These are phyloP conservation scores for Chytriomyces sp. DNA, from an alignment of 192 early-diverging fungal species.

Conservation along the genomic window DNA sequence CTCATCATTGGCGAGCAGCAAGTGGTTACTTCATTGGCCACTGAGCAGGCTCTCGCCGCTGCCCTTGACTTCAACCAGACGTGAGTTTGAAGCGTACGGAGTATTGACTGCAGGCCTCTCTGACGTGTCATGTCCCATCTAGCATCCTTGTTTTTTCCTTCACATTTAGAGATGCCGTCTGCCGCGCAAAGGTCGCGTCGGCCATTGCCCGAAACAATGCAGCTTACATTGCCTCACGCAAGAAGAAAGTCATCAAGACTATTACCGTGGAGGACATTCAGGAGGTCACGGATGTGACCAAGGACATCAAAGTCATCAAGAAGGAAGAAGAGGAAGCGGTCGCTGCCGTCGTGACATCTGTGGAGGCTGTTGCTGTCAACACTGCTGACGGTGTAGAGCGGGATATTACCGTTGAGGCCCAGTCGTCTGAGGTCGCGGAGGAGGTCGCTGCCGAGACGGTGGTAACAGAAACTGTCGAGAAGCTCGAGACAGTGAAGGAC, in stretches of 20 bases:
- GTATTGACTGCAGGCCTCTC: not conserved
- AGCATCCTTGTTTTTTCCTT: constrained; percentile 6
- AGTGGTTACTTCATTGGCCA: not conserved
- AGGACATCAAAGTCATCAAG: constrained; percentile 11
- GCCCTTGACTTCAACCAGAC: not conserved
- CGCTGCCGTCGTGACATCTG: not conserved
- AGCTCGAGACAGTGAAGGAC: not conserved
- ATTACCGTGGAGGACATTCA: constrained; percentile 13
- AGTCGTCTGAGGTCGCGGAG: not conserved
- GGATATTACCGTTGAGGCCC: not conserved
- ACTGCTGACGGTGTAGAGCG: not conserved
- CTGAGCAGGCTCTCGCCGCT: constrained; percentile 10
- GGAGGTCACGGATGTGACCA: constrained; percentile 16
- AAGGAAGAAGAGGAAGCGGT: not conserved
- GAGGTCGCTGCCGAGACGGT: constrained; percentile 4
- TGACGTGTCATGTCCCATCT: not conserved
- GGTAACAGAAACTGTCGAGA: not conserved
- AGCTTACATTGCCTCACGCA: not conserved
- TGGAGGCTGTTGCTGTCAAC: not conserved
- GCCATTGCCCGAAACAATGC: not conserved
- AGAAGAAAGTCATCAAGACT: constrained; percentile 4
- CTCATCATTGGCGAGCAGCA: constrained; percentile 15
- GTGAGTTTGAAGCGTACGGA: not conserved
- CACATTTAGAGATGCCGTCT: not conserved
- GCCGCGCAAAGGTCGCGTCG: not conserved